A percentile compares a stretch with the other conserved stretches of the same genome.
These are phyloP conservation scores for Toxicodendron radicans DNA, from an alignment of 345 rosid genomes.

Conservation along the genomic window DNA sequence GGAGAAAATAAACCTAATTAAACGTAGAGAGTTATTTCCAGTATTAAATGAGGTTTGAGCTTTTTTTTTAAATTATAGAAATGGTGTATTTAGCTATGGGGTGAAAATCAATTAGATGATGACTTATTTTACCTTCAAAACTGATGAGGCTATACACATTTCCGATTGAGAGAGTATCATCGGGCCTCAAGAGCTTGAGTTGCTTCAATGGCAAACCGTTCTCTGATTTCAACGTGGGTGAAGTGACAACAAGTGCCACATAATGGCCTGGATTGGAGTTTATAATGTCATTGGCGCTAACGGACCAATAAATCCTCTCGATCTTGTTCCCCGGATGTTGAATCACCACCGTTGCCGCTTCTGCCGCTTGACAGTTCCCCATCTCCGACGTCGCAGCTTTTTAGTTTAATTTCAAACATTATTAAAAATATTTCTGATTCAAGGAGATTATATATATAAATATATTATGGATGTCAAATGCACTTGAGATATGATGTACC, in stretches of 20 bases:
- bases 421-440: too few relatives aligned
- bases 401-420: too few relatives aligned
- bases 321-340: slow-evolving; percentile 74
- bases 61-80: too few relatives aligned
- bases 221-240: slow-evolving; percentile 41
- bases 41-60: too few relatives aligned
- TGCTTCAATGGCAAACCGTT: slow-evolving; percentile 62
- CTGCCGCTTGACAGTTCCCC: slow-evolving; percentile 96
- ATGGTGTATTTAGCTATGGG: too few relatives aligned
- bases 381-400: slow-evolving; percentile 23
- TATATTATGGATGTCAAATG: too few relatives aligned
- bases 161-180: slow-evolving; percentile 69
- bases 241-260: slow-evolving; percentile 65
- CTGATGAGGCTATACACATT: slow-evolving; percentile 74
- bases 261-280: slow-evolving; percentile 75
- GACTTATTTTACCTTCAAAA: slow-evolving; percentile 54
- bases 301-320: slow-evolving; percentile 74
- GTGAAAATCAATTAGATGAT: too few relatives aligned
- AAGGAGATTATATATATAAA: too few relatives aligned
- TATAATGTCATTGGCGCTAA: slow-evolving; percentile 74
- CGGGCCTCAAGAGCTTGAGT: slow-evolving; percentile 80
- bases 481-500: too few relatives aligned
- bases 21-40: too few relatives aligned
- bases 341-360: slow-evolving; percentile 76
- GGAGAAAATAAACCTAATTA: too few relatives aligned